These are phyloP conservation scores for Blyttiomyces sp. DNA, from an alignment of 371 early-diverging fungal species.

Conservation along the genomic window DNA sequence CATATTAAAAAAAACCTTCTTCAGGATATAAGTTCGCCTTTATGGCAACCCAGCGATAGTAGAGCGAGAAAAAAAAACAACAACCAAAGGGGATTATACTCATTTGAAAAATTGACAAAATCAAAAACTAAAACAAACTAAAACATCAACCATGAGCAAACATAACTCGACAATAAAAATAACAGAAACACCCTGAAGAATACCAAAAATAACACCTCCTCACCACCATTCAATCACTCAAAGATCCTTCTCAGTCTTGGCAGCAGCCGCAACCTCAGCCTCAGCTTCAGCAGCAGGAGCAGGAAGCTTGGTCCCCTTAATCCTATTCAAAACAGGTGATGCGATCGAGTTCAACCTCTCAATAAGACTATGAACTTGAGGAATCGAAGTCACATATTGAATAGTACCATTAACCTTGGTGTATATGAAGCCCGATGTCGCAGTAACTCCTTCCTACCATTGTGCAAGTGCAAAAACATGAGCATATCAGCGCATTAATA, in stretches of 20 bases:
- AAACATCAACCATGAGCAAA: too few relatives aligned
- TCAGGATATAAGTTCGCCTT: too few relatives aligned
- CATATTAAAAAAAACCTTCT: neutral
- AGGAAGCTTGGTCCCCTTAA: constrained; percentile 32
- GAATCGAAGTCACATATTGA: constrained; percentile 50
- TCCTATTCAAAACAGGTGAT: constrained; percentile 40
- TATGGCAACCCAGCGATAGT: too few relatives aligned
- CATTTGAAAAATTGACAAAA: neutral
- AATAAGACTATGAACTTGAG: constrained; percentile 53
- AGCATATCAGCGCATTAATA: too few relatives aligned
- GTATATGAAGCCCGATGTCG: constrained; percentile 52
- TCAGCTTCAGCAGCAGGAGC: constrained; percentile 18
- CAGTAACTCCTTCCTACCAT: constrained; percentile 19
- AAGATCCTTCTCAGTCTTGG: constrained; percentile 3
- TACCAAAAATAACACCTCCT: too few relatives aligned
- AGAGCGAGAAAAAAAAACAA: neutral
- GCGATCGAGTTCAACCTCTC: constrained; percentile 56
- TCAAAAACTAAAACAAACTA: too few relatives aligned
- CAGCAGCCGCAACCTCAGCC: constrained; percentile 7
- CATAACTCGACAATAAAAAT: too few relatives aligned
- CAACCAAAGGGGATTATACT: neutral
- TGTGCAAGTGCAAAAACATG: too few relatives aligned
- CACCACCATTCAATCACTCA: too few relatives aligned
- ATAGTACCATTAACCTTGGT: constrained; percentile 53
- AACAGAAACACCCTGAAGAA: too few relatives aligned